phyloP scores from a whole-genome alignment of 2,329 filamentous ascomycete species.

The Colletotrichum sp. region DNA sequence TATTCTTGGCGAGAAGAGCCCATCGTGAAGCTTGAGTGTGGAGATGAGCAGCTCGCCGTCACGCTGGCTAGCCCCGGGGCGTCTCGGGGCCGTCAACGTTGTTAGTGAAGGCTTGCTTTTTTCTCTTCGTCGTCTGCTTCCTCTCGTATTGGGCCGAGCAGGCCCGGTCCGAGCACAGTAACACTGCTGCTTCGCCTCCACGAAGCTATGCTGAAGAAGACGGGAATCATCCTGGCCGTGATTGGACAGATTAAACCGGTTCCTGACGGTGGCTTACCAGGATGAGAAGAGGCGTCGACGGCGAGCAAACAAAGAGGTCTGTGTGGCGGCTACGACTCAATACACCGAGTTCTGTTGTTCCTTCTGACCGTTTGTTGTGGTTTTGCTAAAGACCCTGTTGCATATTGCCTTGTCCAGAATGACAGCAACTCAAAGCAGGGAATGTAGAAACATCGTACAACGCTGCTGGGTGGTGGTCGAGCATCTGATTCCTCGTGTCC shows the following conservation, averaged over 20 bases:
- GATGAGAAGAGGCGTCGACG: not conserved
- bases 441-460: not conserved
- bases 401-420: not conserved
- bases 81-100: conserved; percentile 4
- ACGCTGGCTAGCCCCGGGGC: not conserved
- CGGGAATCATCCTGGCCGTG: not conserved
- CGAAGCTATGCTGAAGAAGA: not conserved
- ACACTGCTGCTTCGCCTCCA: conserved; percentile 2
- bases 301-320: conserved; percentile 6
- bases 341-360: not conserved
- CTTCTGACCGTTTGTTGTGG: not conserved
- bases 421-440: not conserved
- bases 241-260: not conserved
- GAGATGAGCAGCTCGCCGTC: conserved; percentile 2
- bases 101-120: not conserved
- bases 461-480: not conserved
- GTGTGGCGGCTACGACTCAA: not conserved
- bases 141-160: not conserved
- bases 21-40: not conserved
- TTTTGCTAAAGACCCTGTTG: too few species aligned
- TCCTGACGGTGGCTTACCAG: not conserved
- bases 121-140: not conserved
- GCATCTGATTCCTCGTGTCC: not conserved
- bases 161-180: not conserved
- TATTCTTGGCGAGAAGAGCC: conserved; percentile 1